Evolutionary conservation across 495 filamentous ascomycete genomes (phyloP), one percentile per base, ranked within the genome.

Genomic region (Aspergillus wentii): DNA sequence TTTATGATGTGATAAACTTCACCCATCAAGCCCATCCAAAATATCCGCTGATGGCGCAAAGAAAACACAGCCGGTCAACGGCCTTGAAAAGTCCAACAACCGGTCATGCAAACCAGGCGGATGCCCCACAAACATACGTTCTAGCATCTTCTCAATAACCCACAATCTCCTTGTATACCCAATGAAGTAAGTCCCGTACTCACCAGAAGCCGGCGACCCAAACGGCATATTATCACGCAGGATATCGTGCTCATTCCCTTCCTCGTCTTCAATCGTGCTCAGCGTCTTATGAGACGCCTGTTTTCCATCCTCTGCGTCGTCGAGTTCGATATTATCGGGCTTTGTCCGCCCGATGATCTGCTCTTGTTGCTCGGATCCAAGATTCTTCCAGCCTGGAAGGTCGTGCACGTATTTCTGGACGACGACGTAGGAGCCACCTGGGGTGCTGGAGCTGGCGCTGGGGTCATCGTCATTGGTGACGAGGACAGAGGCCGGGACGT

Each of bases 161-260:
- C 74, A 79, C 4, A 79, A 39, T 3, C 60, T 52, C 2, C 66
- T 51, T 9, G 74, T 72, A 43, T 79, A 79, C 4, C 73, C 75
- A 41, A 78, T 78, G 32, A 79, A 78, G 48, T 78, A 79, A 2
- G 74, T 79, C 11, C 75, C 75, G 38, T 75, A 78, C 51, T 78
- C 61, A 1, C 61, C 66, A 0, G 62, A 54, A 1, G 69, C 71
- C 0, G 73, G 74, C 3, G 67, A 69, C 1, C 75, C 75, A 47
- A 78, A 79, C 0, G 75, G 74, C 75, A 79, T 79, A 44, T 79
- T 79, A 37, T 79, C 75, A 0, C 75, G 64, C 1, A 79, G 57
- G 23, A 79, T 74, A 18, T 65, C 64, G 46, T 74, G 52, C 54
- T 77, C 75, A 8, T 60, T 45, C 0, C 73, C 74, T 38, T 66